phyloP scores from a whole-genome alignment of 2,329 filamentous ascomycete genomes.

The Fusarium kyushuense region DNA sequence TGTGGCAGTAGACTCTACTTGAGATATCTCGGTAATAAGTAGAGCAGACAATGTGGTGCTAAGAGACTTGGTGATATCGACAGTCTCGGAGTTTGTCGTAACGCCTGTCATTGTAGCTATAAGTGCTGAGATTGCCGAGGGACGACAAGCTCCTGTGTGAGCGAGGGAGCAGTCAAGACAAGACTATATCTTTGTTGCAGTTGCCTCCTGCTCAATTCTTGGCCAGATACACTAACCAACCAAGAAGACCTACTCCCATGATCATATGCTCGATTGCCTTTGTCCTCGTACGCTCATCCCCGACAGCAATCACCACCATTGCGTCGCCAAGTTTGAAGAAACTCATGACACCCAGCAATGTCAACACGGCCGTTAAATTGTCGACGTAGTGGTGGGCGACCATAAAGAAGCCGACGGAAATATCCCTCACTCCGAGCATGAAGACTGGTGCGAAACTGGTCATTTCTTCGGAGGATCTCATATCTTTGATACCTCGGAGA shows the following conservation, averaged over 20 bases:
- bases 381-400: not conserved
- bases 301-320: not conserved
- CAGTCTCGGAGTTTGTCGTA: not conserved
- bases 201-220: not conserved
- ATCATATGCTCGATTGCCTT: not conserved
- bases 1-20: not conserved
- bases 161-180: not conserved
- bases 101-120: too few relatives aligned
- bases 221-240: not conserved
- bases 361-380: not conserved
- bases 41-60: not conserved
- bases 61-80: not conserved
- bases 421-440: slow-evolving; percentile 4
- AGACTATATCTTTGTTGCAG: not conserved
- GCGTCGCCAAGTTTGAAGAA: slow-evolving; percentile 1
- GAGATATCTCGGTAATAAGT: not conserved
- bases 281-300: not conserved
- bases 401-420: not conserved
- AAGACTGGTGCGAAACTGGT: not conserved
- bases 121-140: too few relatives aligned
- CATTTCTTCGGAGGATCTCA: not conserved
- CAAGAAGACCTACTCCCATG: not conserved
- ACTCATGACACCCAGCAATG: slow-evolving; percentile 1
- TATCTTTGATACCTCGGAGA: not conserved
- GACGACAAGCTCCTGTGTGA: too few relatives aligned